Evolutionary conservation across 306 rosid species (phyloP).

Genomic region (Arachis stenosperma): DNA sequence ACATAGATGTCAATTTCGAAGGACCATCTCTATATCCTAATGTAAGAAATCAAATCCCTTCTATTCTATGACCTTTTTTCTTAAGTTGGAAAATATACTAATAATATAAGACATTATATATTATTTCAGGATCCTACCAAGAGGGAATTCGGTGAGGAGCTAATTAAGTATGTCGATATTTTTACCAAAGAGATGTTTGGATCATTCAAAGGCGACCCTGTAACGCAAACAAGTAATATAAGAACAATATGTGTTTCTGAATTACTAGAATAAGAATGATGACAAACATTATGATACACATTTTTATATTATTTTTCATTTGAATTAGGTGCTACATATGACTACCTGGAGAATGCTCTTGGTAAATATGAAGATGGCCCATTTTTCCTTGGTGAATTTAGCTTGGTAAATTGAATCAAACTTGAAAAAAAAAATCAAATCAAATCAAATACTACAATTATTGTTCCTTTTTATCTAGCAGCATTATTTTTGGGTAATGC

Average conservation of each 20-base stretch:
- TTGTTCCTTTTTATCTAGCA: too few species aligned
- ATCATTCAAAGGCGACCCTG: conserved; percentile 44
- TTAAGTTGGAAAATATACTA: neutral
- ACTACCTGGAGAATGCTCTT: conserved; percentile 67
- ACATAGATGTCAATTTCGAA: conserved; percentile 50
- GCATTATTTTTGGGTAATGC: too few species aligned
- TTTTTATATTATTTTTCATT: neutral
- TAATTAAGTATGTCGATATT: conserved; percentile 49
- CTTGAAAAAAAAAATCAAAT: neutral
- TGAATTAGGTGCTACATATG: conserved; percentile 56
- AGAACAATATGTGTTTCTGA: conserved; percentile 37
- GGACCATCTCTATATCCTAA: conserved; percentile 51
- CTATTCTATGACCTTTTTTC: neutral
- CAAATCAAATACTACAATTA: neutral
- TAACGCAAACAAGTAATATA: conserved; percentile 38
- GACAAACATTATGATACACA: neutral
- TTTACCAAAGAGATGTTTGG: conserved; percentile 31
- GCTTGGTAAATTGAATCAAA: conserved; percentile 51
- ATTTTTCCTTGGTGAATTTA: conserved; percentile 63
- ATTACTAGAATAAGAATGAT: neutral
- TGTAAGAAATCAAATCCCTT: conserved; percentile 33
- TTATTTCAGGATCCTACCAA: conserved; percentile 51
- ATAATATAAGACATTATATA: neutral
- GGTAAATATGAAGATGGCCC: conserved; percentile 64
- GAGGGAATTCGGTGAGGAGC: conserved; percentile 50